Base-by-base conservation (phyloP, 2,329 filamentous ascomycete species). In the Aaosphaeria arxii region DNA sequence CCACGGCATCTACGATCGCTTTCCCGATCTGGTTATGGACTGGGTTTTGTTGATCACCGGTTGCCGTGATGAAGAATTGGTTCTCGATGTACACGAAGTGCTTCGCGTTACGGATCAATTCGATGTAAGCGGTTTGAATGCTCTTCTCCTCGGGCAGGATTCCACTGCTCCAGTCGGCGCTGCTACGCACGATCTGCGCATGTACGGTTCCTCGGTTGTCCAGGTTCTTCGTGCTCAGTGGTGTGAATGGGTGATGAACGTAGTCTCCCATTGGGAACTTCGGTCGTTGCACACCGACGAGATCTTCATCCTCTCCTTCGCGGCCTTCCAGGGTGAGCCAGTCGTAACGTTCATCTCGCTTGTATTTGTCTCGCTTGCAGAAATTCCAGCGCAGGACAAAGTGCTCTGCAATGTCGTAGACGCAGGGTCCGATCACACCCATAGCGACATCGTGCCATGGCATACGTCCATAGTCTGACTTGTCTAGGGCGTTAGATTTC, bases 1-100 rank as follows among this genome's bases (percentile, higher is more conserved):
- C 83, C 29, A 91, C 86, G 1, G 92, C 91, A 48, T 99, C 91
- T 2, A 96, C 94, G 46, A 99, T 96, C 2, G 94, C 86, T 6
- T 79, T 79, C 9, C 94, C 94, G 45, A 99, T 88, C 13, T 84
- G 87, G 66, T 99, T 99, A 69, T 90, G 85, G 28, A 97, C 83
- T 0, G 92, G 92, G 1, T 78, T 74, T 67, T 96, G 91, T 33
- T 96, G 72, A n/a, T 94, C 86, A 6, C 90, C 90, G 0, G 92
- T 97, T 0, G 94, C 89, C 1, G 65, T 73, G 73, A 81, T 96
- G 77, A 97, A 99, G 75, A 97, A 97, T 63, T 99, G 94, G 62
- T 97, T 97, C 70, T 99, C 94, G 51, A 99, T 96, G 74, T 97
- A 99, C 28, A 99, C 87, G 58, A 84, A 96, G 66, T 97, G 92